A percentile compares a stretch with the other conserved stretches of the same genome.
Evolutionary conservation across 768 basidiomycete species (phyloP).

Genomic region (Boletus huronensis): DNA sequence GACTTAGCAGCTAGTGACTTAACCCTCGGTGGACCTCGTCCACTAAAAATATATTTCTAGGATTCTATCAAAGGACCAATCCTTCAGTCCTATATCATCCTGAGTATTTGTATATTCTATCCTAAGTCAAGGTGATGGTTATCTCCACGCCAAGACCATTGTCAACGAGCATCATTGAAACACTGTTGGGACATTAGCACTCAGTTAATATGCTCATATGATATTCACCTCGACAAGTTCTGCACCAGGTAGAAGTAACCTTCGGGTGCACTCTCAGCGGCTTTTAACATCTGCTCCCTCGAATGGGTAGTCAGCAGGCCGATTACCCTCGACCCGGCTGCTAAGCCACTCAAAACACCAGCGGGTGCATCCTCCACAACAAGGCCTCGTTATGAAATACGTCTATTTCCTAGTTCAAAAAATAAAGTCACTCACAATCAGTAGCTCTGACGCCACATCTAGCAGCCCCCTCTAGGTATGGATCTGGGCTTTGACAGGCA

Average conservation of each 20-base stretch:
- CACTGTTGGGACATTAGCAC: conserved; percentile 13
- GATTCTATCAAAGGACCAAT: background rate
- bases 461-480: conserved; percentile 84
- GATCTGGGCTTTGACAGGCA: conserved; percentile 60
- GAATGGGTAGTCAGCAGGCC: conserved; percentile 81
- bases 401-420: background rate
- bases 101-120: background rate
- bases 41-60: conserved; percentile 4
- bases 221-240: conserved; percentile 62
- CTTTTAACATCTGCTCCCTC: conserved; percentile 61
- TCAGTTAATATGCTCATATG: background rate
- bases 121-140: conserved; percentile 7
- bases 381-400: conserved; percentile 47
- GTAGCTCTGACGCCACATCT: conserved; percentile 57
- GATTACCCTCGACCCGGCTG: conserved; percentile 82
- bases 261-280: conserved; percentile 43
- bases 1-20: conserved; percentile 9
- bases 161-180: conserved; percentile 28
- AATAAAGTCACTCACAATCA: conserved; percentile 19
- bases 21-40: background rate
- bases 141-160: conserved; percentile 41
- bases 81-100: background rate
- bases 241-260: conserved; percentile 53
- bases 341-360: conserved; percentile 74
- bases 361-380: conserved; percentile 92